Evolutionary conservation across 2,329 filamentous ascomycete genomes (phyloP).

Genomic region (Gyromitra esculenta): DNA sequence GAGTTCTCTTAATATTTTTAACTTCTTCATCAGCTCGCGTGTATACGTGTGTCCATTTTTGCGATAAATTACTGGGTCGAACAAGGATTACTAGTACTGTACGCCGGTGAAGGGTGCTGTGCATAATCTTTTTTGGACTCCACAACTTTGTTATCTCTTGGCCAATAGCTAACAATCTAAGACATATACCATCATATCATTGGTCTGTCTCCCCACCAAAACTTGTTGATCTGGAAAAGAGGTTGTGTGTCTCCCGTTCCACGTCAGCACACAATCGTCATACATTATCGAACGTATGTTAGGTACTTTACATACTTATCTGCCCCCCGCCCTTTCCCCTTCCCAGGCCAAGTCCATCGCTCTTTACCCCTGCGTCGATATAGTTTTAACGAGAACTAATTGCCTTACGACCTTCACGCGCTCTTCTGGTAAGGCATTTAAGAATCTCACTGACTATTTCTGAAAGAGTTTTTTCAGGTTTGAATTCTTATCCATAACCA

Average conservation of each 20-base stretch:
- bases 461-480: not conserved
- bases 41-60: not conserved
- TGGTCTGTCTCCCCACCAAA: constrained; percentile 28
- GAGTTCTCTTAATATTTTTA: not conserved
- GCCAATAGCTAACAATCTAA: constrained; percentile 37
- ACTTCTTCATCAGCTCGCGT: constrained; percentile 11
- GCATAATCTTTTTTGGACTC: constrained; percentile 12
- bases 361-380: constrained; percentile 24
- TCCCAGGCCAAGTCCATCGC: constrained; percentile 14
- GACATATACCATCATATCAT: constrained; percentile 30
- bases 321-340: not conserved
- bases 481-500: not conserved
- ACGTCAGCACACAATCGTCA: constrained; percentile 44
- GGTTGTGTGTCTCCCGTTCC: constrained; percentile 40
- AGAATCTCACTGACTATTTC: not conserved
- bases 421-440: constrained; percentile 19
- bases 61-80: constrained; percentile 7
- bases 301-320: constrained; percentile 10
- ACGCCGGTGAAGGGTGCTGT: constrained; percentile 12
- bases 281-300: constrained; percentile 24
- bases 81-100: not conserved
- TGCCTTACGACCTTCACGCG: not conserved
- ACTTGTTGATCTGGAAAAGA: constrained; percentile 7
- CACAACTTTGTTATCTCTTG: constrained; percentile 30
- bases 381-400: constrained; percentile 2